Evolutionary conservation across 768 basidiomycete species (phyloP), one percentile per base, ranked within the genome.

Genomic region (Rhizopogon roseolus): DNA sequence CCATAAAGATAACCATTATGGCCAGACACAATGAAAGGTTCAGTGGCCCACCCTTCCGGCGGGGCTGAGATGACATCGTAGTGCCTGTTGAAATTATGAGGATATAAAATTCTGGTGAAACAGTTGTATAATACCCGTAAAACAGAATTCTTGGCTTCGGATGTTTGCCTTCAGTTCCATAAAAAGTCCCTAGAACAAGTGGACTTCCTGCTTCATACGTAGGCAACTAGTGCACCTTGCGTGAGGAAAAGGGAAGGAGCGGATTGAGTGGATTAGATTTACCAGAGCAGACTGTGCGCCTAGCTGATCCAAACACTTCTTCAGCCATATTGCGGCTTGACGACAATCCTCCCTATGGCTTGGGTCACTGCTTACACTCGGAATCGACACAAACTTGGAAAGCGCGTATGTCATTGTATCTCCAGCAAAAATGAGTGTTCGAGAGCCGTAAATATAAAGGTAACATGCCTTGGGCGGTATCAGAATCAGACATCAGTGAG

Each of bases 51-150:
- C 11, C 85, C 82, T 6, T 81, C 74, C 9, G 73, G 69, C 0
- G 82, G 84, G 0, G 94, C 93, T 0, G 87, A 76, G 45, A 98
- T 91, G n/a, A 98, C 92, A 61, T 99, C 97, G 72, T 98, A 99
- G 67, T 99, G 97, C 2, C 92, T 92, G 45, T 14, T 14, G 39
- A 45, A 49, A 44, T 54, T n/a, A 53, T 37, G 27, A 55, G 38
- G 19, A 19, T 13, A 49, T 14, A 14, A 4, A 9, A 49, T 48
- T 19, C 34, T 39, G 10, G 37, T 37, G 51, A 28, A n/a, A 28
- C 27, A 22, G 6, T 28, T 37, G 52, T 17, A n/a, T n/a, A 28
- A 25, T 62, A 90, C 85, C 94, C 96, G 60, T 98, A 99, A 69
- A 96, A 95, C 11, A 98, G 73, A 3, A 98, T 77, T 5, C 95